These are phyloP conservation scores for Megacollybia marginata DNA, from an alignment of 768 basidiomycete genomes.

Conservation along the genomic window DNA sequence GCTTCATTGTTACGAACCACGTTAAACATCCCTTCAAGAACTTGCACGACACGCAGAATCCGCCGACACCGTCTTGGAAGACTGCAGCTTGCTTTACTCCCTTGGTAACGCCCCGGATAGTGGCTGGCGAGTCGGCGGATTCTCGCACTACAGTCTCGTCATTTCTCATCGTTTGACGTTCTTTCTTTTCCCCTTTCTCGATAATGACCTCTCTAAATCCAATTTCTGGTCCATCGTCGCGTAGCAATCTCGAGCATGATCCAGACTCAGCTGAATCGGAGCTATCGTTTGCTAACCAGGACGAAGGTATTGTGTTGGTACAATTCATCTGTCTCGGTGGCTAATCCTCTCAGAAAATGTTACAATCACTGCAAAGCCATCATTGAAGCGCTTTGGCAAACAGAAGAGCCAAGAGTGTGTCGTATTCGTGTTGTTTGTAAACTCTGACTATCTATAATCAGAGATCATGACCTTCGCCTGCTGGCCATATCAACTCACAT, in stretches of 20 bases:
- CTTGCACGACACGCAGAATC: background rate
- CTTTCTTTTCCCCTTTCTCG: background rate
- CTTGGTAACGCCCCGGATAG: background rate
- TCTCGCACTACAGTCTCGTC: background rate
- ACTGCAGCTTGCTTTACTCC: background rate
- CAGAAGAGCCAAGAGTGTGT: constrained; percentile 66
- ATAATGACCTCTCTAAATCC: background rate
- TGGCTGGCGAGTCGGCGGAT: background rate
- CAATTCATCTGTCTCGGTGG: background rate
- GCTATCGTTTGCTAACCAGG: background rate
- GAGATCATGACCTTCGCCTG: constrained; percentile 53
- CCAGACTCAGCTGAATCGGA: background rate
- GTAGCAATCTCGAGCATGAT: background rate
- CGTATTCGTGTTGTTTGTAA: constrained; percentile 8
- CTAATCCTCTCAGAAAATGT: constrained; percentile 47
- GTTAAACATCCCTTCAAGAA: background rate
- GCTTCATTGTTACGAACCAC: background rate
- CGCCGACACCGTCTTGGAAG: background rate
- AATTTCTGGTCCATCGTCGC: background rate
- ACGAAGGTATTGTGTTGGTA: background rate
- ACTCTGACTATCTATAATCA: constrained; percentile 23
- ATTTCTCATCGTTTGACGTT: background rate
- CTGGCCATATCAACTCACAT: constrained; percentile 79
- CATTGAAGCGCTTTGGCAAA: constrained; percentile 37
- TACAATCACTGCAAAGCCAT: constrained; percentile 50